Evolutionary conservation across 306 rosid species (phyloP), one percentile per base, ranked within the genome.

Genomic region (Pueraria montana): DNA sequence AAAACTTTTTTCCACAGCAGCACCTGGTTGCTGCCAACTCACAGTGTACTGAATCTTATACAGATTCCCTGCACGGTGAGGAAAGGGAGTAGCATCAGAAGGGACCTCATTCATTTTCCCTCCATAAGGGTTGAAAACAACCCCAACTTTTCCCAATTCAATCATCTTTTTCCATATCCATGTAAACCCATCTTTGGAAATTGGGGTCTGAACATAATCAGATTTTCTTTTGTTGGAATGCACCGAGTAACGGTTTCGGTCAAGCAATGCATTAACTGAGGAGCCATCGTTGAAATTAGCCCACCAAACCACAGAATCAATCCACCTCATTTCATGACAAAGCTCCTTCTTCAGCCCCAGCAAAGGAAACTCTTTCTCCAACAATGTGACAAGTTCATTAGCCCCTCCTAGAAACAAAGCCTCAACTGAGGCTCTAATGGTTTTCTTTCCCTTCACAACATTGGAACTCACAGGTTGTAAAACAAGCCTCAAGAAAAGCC

Each of bases 51-150:
- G 98, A 78, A 94, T 82, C 65, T 94, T 94, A 63, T 70, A 91
- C 49, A 94, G 20, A 27, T 91, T 89, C 17, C 97, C 98, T 0
- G 87, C 86, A 3, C 93, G 87, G 83, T 94, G 97, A 20, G 98
- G 94, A 64, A 94, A 94, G 0, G 98, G 92, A 0, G 94, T 84
- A 11, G 86, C 97, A 8, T 84, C 74, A 0, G 81, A 80, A 1
- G 92, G 8, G 2, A 94, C 77, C 69, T 77, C 84, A 16, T 66
- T 86, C 98, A 92, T 94, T 84, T 76, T 81, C n/a, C 98, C 98
- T 2, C 98, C 97, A 58, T 94, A 94, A 0, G 98, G 97, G 26
- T 94, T 94, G 90, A 94, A 91, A 26, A 86, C 91, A 76, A 94
- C 48, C 2, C 81, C 89, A 11, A 73, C 82, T 78, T 90, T 90